Percentiles rank a stretch among this genome's conserved stretches.
Conservation (phyloP, 768 basidiomycete species). For the Mycena belliarum region DNA sequence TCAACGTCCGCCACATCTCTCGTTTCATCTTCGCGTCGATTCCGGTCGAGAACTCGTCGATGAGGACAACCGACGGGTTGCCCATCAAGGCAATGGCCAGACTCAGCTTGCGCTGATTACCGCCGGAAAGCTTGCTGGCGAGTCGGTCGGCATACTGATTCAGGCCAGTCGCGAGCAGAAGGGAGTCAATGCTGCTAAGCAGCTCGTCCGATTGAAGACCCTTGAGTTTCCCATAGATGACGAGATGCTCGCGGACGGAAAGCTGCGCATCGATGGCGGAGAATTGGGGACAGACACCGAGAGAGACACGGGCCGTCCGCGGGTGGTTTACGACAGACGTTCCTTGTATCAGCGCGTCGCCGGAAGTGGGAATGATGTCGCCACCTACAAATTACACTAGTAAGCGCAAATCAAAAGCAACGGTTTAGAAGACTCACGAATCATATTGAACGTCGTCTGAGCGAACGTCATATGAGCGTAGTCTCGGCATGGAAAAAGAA, state of each 20-base stretch:
- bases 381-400: constrained; percentile 57
- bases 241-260: constrained; percentile 75
- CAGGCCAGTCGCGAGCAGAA: constrained; percentile 62
- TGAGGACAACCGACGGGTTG: constrained; percentile 75
- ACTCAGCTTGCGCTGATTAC: constrained; percentile 76
- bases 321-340: constrained; percentile 67
- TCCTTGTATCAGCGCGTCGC: constrained; percentile 69
- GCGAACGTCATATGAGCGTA: too few relatives aligned
- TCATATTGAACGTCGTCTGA: constrained; percentile 79
- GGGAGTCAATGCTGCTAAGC: constrained; percentile 50
- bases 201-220: constrained; percentile 58
- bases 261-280: constrained; percentile 80
- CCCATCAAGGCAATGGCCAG: constrained; percentile 79
- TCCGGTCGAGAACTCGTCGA: constrained; percentile 84
- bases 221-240: constrained; percentile 75
- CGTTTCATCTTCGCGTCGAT: constrained; percentile 83
- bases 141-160: constrained; percentile 64
- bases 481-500: too few relatives aligned
- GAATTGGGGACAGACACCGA: constrained; percentile 85
- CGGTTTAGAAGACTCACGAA: constrained; percentile 56
- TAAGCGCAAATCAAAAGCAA: not conserved
- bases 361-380: constrained; percentile 63
- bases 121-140: constrained; percentile 75
- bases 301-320: constrained; percentile 60
- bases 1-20: constrained; percentile 78